These are phyloP conservation scores for Cladosporium sphaerospermum DNA, from an alignment of 2,329 filamentous ascomycete species.

Conservation along the genomic window DNA sequence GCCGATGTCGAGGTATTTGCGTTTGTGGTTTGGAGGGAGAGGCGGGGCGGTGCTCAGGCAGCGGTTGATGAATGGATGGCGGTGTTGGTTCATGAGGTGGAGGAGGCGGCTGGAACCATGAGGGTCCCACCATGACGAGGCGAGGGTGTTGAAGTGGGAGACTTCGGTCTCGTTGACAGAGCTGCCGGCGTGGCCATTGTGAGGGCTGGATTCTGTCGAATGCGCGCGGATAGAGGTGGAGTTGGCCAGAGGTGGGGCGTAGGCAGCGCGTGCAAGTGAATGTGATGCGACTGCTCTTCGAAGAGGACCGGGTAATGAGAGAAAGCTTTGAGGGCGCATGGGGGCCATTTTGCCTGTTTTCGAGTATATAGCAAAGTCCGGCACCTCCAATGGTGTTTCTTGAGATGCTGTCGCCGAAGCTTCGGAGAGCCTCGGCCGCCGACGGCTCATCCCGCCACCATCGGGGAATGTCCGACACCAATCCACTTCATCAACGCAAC, in stretches of 20 bases:
- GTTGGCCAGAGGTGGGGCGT: neutral
- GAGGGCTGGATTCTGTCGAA: slow-evolving; percentile 7
- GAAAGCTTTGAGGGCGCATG: neutral
- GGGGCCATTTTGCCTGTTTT: neutral
- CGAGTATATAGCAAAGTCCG: neutral
- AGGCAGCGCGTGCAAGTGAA: neutral
- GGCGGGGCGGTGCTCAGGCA: slow-evolving; percentile 53
- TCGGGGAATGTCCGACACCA: no score
- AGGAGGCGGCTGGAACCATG: slow-evolving; percentile 86
- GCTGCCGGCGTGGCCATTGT: slow-evolving; percentile 27
- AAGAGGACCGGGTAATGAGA: slow-evolving; percentile 1
- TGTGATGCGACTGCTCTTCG: neutral
- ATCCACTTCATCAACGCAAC: no score
- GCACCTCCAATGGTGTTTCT: neutral
- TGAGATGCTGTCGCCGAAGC: no score
- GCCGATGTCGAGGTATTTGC: slow-evolving; percentile 82
- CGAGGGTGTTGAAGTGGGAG: slow-evolving; percentile 88
- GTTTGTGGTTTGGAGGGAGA: slow-evolving; percentile 30
- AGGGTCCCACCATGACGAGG: slow-evolving; percentile 94
- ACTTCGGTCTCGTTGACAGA: slow-evolving; percentile 86
- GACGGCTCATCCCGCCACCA: no score
- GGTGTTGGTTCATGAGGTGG: slow-evolving; percentile 96
- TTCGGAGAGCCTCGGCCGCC: no score
- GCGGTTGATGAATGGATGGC: slow-evolving; percentile 79
- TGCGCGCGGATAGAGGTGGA: neutral